Conservation (phyloP, 208 protist species). For the Angomonas ambiguus region DNA sequence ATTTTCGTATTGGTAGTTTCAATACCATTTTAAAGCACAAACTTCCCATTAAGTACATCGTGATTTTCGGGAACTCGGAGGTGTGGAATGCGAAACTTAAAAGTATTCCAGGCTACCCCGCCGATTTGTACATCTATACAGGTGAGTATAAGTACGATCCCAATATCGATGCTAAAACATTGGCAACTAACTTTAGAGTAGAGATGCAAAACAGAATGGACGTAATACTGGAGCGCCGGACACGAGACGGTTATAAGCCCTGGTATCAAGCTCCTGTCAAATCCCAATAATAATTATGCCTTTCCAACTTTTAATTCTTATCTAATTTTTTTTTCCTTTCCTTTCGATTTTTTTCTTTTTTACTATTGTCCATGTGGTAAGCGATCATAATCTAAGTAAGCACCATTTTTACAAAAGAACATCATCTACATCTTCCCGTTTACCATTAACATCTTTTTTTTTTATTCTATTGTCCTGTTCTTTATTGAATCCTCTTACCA, state of each 20-base stretch:
- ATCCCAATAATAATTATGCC: not conserved
- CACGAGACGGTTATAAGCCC: slow-evolving; percentile 32
- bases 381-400: not conserved
- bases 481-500: not conserved
- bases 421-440: not conserved
- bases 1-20: slow-evolving; percentile 74
- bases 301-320: not conserved
- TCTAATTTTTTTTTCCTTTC: slow-evolving; percentile 4
- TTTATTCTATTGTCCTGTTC: not conserved
- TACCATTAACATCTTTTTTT: not conserved
- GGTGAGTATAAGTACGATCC: slow-evolving; percentile 52
- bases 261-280: slow-evolving; percentile 23
- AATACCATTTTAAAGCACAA: slow-evolving; percentile 47
- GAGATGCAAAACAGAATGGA: slow-evolving; percentile 64
- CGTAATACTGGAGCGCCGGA: slow-evolving; percentile 38
- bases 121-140: slow-evolving; percentile 54
- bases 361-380: not conserved
- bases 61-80: slow-evolving; percentile 45
- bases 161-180: slow-evolving; percentile 21
- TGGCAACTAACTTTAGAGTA: slow-evolving; percentile 38
- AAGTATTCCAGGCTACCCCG: slow-evolving; percentile 49
- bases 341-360: slow-evolving; percentile 15
- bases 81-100: slow-evolving; percentile 49
- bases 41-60: slow-evolving; percentile 41
- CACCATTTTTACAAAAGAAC: not conserved